Base-by-base conservation (phyloP, 352 stramenopile species). In the Lagenidium sp. region DNA sequence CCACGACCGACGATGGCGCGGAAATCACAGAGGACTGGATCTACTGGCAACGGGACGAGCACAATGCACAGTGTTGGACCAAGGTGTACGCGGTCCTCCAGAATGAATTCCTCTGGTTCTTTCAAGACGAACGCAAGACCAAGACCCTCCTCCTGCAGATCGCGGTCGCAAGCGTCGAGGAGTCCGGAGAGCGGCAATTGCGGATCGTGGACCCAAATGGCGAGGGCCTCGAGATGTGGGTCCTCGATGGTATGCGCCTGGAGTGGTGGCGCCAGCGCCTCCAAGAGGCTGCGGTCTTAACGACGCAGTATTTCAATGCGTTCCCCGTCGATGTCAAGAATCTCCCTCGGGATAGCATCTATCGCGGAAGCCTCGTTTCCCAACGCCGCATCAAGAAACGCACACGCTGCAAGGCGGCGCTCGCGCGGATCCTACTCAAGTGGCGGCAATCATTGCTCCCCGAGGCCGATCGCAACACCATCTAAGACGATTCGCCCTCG, bases 71-170 rank as follows among this genome's bases (percentile, higher is more conserved):
- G 47, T 85, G 77, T 67, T 90, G 77, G 77, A 90, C 74, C 41
- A 87, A 85, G 44, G 74, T 90, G 19, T 90, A 81, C 53, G 74
- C 56, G 31, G 74, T 86, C 44, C 59, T 87, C 11, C 68, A 90
- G 57, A 75, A 82, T 48, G 77, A 90, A 50, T 87, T 90, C 48
- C 49, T 90, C 40, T 84, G 76, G 65, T 66, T 90, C 22, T 87
- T 86, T 47, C 82, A 84, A 48, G 63, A 66, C 29, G 74, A 70
- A 20, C 18, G 8, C 10, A 80, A 84, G 24, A 55, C 57, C 34
- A 53, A 60, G 41, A 74, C 65, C 28, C 63, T 87, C 40, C 71
- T 90, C 25, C 54, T 90, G 34, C 77, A 86, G 47, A 87, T 90
- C 47, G 77, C 77, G 4, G 75, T 87, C 16, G 68, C 72, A 0